Conservation (phyloP, 108 stramenopile genomes). For the Nannochloropsis salina region DNA sequence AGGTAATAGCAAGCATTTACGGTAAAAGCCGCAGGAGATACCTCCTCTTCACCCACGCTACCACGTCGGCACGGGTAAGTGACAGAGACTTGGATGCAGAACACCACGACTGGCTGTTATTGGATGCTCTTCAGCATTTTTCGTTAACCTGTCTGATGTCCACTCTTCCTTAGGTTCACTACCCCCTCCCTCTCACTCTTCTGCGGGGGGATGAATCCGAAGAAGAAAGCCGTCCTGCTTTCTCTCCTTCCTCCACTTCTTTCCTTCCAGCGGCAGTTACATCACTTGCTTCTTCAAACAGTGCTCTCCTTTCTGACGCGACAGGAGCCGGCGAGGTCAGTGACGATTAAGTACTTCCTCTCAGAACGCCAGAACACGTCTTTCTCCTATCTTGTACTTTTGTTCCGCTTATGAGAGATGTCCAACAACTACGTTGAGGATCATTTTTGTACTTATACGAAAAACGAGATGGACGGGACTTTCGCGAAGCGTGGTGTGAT, state of each 20-base stretch:
- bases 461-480: too few species aligned
- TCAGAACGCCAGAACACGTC: too few species aligned
- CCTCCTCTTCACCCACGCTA: neutral
- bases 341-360: too few species aligned
- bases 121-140: neutral
- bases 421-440: too few species aligned
- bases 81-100: neutral
- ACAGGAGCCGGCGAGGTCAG: neutral
- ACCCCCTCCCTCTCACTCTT: neutral
- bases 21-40: neutral
- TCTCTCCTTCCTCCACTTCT: neutral
- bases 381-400: too few species aligned
- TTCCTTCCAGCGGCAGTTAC: neutral
- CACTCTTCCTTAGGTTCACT: neutral
- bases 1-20: neutral
- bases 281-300: too few species aligned
- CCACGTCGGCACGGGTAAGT: neutral
- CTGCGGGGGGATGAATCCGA: neutral
- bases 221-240: neutral
- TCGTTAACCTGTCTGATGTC: neutral
- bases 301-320: neutral
- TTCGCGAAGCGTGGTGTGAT: too few species aligned
- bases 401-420: too few species aligned
- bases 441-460: too few species aligned
- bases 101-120: neutral